These are phyloP conservation scores for Gossypioides kirkii DNA, from an alignment of 345 rosid genomes.

Conservation along the genomic window DNA sequence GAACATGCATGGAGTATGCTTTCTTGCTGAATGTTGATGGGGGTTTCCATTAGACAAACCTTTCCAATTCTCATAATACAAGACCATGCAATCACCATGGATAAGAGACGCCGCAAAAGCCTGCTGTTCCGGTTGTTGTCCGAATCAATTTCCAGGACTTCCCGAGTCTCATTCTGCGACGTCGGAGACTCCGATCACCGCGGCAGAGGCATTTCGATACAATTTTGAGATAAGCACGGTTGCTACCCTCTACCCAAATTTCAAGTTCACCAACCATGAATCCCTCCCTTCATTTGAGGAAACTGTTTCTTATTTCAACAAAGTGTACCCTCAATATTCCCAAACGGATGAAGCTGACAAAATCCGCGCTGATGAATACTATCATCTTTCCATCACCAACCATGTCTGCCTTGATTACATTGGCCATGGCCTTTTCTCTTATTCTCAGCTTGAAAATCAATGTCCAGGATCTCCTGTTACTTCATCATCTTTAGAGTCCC, in stretches of 20 bases:
- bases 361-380: conserved; percentile 58
- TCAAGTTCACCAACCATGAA: conserved; percentile 71
- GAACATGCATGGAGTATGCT: not conserved
- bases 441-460: conserved; percentile 34
- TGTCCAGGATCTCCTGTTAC: not conserved
- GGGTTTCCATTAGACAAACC: not conserved
- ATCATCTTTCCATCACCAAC: conserved; percentile 44
- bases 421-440: conserved; percentile 77
- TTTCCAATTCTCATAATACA: not conserved
- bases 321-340: conserved; percentile 46
- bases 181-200: not conserved
- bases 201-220: conserved; percentile 30
- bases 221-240: conserved; percentile 41
- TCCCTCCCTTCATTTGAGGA: conserved; percentile 65
- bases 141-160: conserved; percentile 36
- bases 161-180: conserved; percentile 14
- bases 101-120: conserved; percentile 38
- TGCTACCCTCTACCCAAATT: conserved; percentile 38
- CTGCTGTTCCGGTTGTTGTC: conserved; percentile 54
- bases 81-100: conserved; percentile 41
- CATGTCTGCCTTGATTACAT: conserved; percentile 60
- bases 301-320: conserved; percentile 43
- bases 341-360: conserved; percentile 50
- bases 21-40: not conserved
- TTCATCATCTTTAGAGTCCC: conserved; percentile 10